Evolutionary conservation across 139 green algal species (phyloP).

Genomic region (Chlorella vulgaris): DNA sequence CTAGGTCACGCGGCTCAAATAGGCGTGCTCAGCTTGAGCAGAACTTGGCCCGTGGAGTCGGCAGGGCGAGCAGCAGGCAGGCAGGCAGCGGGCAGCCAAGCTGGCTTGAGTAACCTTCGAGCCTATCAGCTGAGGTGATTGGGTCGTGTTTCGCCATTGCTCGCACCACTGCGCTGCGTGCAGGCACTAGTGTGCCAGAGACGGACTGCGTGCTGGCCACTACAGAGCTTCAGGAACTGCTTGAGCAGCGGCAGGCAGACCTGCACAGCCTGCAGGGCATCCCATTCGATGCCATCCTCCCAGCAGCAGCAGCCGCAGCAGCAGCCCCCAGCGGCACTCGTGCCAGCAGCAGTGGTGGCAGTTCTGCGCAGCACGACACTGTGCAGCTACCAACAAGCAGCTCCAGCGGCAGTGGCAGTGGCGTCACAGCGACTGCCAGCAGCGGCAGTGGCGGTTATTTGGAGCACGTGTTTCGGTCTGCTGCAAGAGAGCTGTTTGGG

Average conservation of each 20-base stretch:
- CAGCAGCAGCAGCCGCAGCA: background rate
- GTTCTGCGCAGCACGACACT: background rate
- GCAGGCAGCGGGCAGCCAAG: no score
- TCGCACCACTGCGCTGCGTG: no score
- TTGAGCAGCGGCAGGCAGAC: slow-evolving; percentile 57
- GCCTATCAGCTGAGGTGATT: no score
- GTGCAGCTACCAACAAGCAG: slow-evolving; percentile 1
- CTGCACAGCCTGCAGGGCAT: slow-evolving; percentile 19
- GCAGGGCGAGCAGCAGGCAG: no score
- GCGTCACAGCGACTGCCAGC: background rate
- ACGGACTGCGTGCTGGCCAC: slow-evolving; percentile 94
- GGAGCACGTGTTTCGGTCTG: slow-evolving; percentile 80
- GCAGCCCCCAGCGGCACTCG: background rate
- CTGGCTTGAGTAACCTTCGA: no score
- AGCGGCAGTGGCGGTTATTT: slow-evolving; percentile 83
- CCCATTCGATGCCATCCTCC: slow-evolving; percentile 41
- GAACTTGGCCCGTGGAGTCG: background rate
- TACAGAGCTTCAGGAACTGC: slow-evolving; percentile 78
- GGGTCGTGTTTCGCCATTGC: no score
- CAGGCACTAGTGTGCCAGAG: slow-evolving; percentile 65
- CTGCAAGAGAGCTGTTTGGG: slow-evolving; percentile 75
- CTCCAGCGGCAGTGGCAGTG: background rate
- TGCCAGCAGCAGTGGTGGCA: background rate
- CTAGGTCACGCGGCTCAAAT: no score
- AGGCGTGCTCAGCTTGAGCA: no score